Evolutionary conservation across 148 eudicot species (phyloP).

Genomic region (Cornus kousa): DNA sequence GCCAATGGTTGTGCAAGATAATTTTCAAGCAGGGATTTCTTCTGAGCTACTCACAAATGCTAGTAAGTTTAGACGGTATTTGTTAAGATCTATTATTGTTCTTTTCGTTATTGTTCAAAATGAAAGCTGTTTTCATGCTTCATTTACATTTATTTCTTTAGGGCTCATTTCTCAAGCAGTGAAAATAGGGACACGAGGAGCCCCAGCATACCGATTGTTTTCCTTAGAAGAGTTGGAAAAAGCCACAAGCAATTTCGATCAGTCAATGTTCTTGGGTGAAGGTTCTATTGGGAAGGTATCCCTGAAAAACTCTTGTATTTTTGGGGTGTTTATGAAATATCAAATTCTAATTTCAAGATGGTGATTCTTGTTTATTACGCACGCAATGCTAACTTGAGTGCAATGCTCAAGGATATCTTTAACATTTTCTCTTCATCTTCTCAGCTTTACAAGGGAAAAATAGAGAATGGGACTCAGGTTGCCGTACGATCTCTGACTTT

Average conservation of each 20-base stretch:
- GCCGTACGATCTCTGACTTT: constrained; percentile 51
- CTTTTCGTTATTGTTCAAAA: background rate
- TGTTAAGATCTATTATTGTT: too few relatives aligned
- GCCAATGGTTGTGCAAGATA: too few relatives aligned
- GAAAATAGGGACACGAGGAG: constrained; percentile 50
- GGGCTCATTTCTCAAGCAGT: constrained; percentile 61
- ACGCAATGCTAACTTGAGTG: background rate
- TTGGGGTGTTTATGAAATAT: background rate
- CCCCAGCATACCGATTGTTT: constrained; percentile 34
- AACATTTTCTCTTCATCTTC: background rate
- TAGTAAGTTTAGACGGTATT: constrained; percentile 35
- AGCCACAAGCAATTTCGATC: constrained; percentile 49
- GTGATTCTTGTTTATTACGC: background rate
- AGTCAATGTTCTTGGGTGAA: constrained; percentile 48
- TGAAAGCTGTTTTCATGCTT: background rate
- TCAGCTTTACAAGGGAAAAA: constrained; percentile 63
- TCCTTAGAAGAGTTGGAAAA: constrained; percentile 49
- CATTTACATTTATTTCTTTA: constrained; percentile 10
- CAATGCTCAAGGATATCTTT: background rate
- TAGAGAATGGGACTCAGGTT: constrained; percentile 46
- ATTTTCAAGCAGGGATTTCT: constrained; percentile 43
- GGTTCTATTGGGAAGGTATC: constrained; percentile 64
- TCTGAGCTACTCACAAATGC: constrained; percentile 69
- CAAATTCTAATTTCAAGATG: background rate
- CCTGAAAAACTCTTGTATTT: background rate